Conservation (phyloP, 495 filamentous ascomycete genomes). For the Daldinia loculata region DNA sequence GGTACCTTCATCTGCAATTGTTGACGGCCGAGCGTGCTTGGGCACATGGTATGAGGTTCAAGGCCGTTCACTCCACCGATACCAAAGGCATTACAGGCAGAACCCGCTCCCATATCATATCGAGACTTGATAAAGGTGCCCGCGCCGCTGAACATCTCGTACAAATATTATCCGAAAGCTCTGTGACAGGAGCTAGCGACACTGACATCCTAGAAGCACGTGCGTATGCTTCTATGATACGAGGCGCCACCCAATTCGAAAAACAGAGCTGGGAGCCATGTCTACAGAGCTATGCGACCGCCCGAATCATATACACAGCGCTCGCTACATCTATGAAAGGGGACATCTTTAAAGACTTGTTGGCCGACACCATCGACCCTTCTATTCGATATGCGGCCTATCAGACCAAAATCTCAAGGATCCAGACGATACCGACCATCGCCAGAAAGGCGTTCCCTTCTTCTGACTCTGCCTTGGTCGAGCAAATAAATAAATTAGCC, state of each 20-base stretch:
- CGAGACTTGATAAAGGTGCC: slow-evolving; percentile 81
- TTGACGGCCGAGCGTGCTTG: slow-evolving; percentile 91
- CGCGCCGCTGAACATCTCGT: slow-evolving; percentile 74
- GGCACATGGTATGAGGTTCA: slow-evolving; percentile 96
- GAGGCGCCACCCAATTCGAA: slow-evolving; percentile 81
- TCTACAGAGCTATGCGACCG: slow-evolving; percentile 75
- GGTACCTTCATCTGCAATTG: slow-evolving; percentile 81
- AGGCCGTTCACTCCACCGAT: slow-evolving; percentile 81
- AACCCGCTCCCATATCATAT: slow-evolving; percentile 85
- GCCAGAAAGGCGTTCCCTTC: slow-evolving; percentile 77
- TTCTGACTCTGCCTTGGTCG: slow-evolving; percentile 67
- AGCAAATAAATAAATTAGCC: slow-evolving; percentile 75
- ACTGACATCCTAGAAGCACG: slow-evolving; percentile 84
- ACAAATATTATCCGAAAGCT: slow-evolving; percentile 66
- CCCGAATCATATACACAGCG: slow-evolving; percentile 82
- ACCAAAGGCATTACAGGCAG: slow-evolving; percentile 79
- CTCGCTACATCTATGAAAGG: slow-evolving; percentile 65
- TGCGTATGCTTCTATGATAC: slow-evolving; percentile 79
- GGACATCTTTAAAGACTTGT: slow-evolving; percentile 84
- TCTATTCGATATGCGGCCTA: slow-evolving; percentile 95
- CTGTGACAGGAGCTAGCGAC: slow-evolving; percentile 68
- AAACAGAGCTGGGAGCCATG: slow-evolving; percentile 86
- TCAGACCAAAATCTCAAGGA: slow-evolving; percentile 83
- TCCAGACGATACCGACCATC: slow-evolving; percentile 78
- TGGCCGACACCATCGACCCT: slow-evolving; percentile 87